Conservation (phyloP, 2,329 filamentous ascomycete genomes). For the Cytospora schulzeri region DNA sequence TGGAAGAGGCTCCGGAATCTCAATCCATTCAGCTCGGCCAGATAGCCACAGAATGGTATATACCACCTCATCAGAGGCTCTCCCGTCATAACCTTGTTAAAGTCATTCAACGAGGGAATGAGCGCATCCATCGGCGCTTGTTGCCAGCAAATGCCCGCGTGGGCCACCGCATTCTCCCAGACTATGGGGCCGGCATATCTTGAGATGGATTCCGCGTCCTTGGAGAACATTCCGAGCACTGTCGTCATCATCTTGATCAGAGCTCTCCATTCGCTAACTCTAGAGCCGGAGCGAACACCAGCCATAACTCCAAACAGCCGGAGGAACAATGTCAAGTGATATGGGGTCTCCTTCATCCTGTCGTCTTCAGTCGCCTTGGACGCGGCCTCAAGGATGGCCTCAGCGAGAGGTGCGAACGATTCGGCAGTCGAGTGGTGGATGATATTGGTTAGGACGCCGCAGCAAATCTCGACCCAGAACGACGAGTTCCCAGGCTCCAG, state of each 20-base stretch:
- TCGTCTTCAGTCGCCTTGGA: constrained; percentile 42
- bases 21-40: constrained; percentile 71
- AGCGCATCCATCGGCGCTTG: constrained; percentile 78
- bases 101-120: constrained; percentile 66
- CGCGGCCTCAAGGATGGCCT: constrained; percentile 59
- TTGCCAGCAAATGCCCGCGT: constrained; percentile 68
- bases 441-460: constrained; percentile 76
- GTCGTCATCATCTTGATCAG: constrained; percentile 60
- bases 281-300: constrained; percentile 79
- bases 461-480: constrained; percentile 66
- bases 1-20: constrained; percentile 80
- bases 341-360: constrained; percentile 38
- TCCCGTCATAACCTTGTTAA: constrained; percentile 66
- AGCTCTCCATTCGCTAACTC: constrained; percentile 71
- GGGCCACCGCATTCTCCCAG: constrained; percentile 62
- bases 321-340: constrained; percentile 52
- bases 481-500: constrained; percentile 48
- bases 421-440: constrained; percentile 79
- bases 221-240: constrained; percentile 53
- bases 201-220: constrained; percentile 40
- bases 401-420: constrained; percentile 70
- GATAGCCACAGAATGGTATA: constrained; percentile 80
- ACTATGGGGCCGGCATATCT: constrained; percentile 44
- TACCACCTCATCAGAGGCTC: constrained; percentile 73
- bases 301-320: constrained; percentile 67